Base-by-base conservation (phyloP, 1,284 basidiomycete genomes). In the Cutaneotrichosporon dermatis region DNA sequence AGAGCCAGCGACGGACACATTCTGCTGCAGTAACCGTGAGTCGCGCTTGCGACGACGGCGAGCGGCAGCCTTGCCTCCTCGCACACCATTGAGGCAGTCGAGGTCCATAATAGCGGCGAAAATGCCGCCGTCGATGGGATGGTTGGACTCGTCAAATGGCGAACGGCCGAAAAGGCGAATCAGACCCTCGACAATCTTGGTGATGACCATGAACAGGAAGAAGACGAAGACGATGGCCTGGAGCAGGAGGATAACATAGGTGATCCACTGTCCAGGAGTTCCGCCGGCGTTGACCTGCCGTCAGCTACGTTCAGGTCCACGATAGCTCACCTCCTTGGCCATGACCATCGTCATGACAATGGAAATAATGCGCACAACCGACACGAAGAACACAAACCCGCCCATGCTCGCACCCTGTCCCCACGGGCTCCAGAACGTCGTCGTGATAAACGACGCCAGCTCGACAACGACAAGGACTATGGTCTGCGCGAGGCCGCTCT, bases 321-420 rank as follows among this genome's bases (percentile, higher is more conserved):
- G 16, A 1, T 1, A 51, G 16, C 90, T 79, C 74, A 97, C 94
- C 62, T 88, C 83, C 12, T 90, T 89, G 46, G 88, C 88, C 57
- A 98, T 79, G 62, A 97, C 90, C 67, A 98, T 87, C 52, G 96
- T 81, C 46, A 99, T 78, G 13, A 97, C 90, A 4, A 90, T 88
- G 34, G 92, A 85, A 15, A 92, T 87, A 69, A 97, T 92, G 65
- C 95, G 83, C 37, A 89, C 85, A 3, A 96, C 89, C 61, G 90
- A 92, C 65, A 94, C 87, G 69, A 96, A 80, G 79, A 96, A 95
- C 74, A 89, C 91, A 60, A 93, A 86, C 16, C 91, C 83, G 12
- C 92, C 94, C 94, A 97, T 97, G 66, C 91, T 90, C 1, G 94
- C 92, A 3, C 94, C 93, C 57, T 90, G 88, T 44, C 90, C 92